Base-by-base conservation (phyloP, 192 early-diverging fungal species). In the Coemansia sp. region DNA sequence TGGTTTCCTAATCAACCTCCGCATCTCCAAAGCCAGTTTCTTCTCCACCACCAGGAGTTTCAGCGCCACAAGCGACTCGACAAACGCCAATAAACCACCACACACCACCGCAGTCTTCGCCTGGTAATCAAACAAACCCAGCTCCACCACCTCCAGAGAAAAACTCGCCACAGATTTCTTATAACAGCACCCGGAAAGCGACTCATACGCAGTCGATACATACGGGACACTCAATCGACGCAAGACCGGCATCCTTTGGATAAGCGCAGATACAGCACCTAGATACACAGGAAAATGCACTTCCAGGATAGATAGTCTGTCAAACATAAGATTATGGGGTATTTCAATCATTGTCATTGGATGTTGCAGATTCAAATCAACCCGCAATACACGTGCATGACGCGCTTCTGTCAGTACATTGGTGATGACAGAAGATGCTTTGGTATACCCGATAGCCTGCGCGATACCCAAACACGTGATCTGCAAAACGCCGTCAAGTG, bases 121-220 rank as follows among this genome's bases (percentile, higher is more conserved):
- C 56, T 57, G 56, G 32, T 57, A 57, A n/a, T 57, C 32, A 33
- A n/a, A 57, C 16, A 57, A 33, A 5, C 56, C 56, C 56, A 57
- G 25, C 56, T 30, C 17, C 56, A 57, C 5, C 11, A 45, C 42
- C 42, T 45, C 1, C 42, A 57, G 4, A 12, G 25, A n/a, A 11
- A n/a, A 29, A 34, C 16, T 33, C 56, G 25, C 31, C 6, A 11
- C 11, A 2, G 6, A 0, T 3, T 29, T 18, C 56, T 31, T 0
- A n/a, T 8, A 11, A 33, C 31, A 12, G 6, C 14, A 8, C 12
- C 59, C 4, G 16, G 7, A 7, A 54, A 18, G 40, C 45, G 59
- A 60, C 25, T 22, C 40, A 6, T 1, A 4, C 3, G 22, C 7
- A 10, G 59, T 60, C 18, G 40, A 40, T 17, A 60, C 38, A 42